Evolutionary conservation across 2,329 filamentous ascomycete species (phyloP).

Genomic region (Aspergillus alliaceus): DNA sequence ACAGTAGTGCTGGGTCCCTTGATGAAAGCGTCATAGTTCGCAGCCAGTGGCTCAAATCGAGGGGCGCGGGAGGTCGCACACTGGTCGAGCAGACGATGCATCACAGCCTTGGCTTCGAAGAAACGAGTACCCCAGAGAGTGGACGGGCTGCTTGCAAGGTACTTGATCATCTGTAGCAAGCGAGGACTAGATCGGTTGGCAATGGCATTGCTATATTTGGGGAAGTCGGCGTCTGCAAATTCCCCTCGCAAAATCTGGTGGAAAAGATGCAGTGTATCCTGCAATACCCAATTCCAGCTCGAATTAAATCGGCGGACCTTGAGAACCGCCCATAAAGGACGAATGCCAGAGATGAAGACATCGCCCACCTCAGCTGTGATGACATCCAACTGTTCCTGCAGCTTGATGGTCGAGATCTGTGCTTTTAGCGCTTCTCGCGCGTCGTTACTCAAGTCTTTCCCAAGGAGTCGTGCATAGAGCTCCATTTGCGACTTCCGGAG

Average conservation of each 20-base stretch:
- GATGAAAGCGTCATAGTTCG: constrained; percentile 59
- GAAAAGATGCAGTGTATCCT: constrained; percentile 75
- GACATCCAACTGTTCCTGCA: constrained; percentile 61
- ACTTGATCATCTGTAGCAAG: background rate
- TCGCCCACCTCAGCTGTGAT: constrained; percentile 93
- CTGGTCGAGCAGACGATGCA: background rate
- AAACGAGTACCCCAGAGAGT: background rate
- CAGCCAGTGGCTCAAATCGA: constrained; percentile 65
- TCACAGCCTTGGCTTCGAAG: background rate
- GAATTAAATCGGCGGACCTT: constrained; percentile 98
- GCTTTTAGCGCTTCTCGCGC: constrained; percentile 85
- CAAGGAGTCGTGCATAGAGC: constrained; percentile 90
- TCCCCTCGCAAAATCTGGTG: background rate
- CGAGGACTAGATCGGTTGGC: background rate
- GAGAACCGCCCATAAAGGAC: constrained; percentile 87
- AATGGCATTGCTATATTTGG: background rate
- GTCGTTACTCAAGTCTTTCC: constrained; percentile 91
- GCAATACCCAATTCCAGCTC: constrained; percentile 98
- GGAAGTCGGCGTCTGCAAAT: background rate
- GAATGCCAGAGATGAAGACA: constrained; percentile 91
- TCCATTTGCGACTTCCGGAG: constrained; percentile 99
- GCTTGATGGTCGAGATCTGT: constrained; percentile 56
- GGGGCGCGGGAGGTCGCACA: constrained; percentile 72
- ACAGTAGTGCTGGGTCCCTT: constrained; percentile 90
- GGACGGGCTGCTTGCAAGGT: background rate